Conservation (phyloP, 1,139 yeast species). For the Blastobotrys arbuscula region DNA sequence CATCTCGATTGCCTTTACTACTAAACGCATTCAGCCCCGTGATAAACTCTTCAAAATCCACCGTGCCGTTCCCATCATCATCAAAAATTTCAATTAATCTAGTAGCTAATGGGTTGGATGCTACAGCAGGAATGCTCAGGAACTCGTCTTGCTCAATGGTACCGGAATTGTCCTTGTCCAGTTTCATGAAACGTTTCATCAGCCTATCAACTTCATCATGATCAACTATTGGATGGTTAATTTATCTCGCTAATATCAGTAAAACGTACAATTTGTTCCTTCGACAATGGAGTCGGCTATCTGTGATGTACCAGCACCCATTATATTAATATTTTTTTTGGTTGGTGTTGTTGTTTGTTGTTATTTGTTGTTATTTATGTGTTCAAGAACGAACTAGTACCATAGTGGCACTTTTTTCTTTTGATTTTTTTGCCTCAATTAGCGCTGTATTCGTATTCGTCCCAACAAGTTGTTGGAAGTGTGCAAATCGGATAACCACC, state of each 20-base stretch:
- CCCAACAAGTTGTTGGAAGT: not conserved
- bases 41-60: constrained; percentile 93
- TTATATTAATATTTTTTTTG: constrained; percentile 23
- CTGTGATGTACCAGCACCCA: constrained; percentile 68
- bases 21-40: constrained; percentile 86
- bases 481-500: too few species aligned
- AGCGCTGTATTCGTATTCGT: too few species aligned
- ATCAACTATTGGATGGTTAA: constrained; percentile 18
- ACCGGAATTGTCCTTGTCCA: constrained; percentile 90
- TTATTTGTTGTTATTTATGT: not conserved
- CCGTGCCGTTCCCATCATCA: constrained; percentile 85
- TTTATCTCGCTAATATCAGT: not conserved
- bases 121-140: constrained; percentile 86
- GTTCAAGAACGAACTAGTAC: too few species aligned
- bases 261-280: constrained; percentile 59
- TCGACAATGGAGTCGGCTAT: constrained; percentile 63
- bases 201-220: constrained; percentile 88
- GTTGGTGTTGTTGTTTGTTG: not conserved
- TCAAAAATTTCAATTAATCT: constrained; percentile 94
- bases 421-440: not conserved
- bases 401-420: too few species aligned
- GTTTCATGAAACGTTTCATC: constrained; percentile 88
- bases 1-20: constrained; percentile 78
- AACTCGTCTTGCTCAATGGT: constrained; percentile 89
- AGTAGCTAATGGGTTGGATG: constrained; percentile 81